Conservation (phyloP, 192 early-diverging fungal genomes). For the Linderina pennispora region DNA sequence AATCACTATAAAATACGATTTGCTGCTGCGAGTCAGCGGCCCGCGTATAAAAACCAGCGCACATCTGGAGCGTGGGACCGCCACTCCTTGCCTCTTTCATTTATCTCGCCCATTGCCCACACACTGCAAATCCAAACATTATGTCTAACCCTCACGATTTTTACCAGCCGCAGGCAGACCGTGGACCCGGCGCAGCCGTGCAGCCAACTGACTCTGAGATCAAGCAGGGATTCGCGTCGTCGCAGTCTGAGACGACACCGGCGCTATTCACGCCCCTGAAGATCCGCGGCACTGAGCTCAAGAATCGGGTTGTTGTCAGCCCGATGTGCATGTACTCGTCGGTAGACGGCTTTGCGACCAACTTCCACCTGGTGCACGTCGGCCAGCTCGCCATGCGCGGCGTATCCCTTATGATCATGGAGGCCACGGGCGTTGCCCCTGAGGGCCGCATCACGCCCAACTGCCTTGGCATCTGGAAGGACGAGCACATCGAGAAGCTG, state of each 20-base stretch:
- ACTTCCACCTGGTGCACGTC: slow-evolving; percentile 61
- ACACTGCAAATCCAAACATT: too few species aligned
- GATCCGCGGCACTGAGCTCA: slow-evolving; percentile 59
- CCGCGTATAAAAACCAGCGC: too few species aligned
- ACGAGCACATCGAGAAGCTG: slow-evolving; percentile 34
- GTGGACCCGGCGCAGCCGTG: slow-evolving; percentile 25
- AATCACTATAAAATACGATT: too few species aligned
- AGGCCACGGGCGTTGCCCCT: slow-evolving; percentile 67
- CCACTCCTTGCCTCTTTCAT: too few species aligned
- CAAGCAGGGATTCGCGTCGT: slow-evolving; percentile 24
- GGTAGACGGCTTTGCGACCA: slow-evolving; percentile 61
- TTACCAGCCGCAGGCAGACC: slow-evolving; percentile 29
- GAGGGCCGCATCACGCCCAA: slow-evolving; percentile 75
- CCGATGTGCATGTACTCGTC: slow-evolving; percentile 84
- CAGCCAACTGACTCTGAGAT: slow-evolving; percentile 26
- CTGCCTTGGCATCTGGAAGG: slow-evolving; percentile 77
- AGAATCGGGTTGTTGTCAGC: slow-evolving; percentile 70
- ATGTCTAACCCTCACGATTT: slow-evolving; percentile 10
- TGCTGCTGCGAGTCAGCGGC: too few species aligned
- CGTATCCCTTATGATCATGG: slow-evolving; percentile 72
- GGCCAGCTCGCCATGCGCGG: slow-evolving; percentile 73
- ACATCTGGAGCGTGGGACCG: too few species aligned
- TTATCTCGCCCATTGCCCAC: too few species aligned
- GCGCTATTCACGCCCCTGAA: slow-evolving; percentile 64
- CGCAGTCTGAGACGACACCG: slow-evolving; percentile 11